phyloP scores from a whole-genome alignment of 352 stramenopile genomes.

The Globisporangium nodosum region DNA sequence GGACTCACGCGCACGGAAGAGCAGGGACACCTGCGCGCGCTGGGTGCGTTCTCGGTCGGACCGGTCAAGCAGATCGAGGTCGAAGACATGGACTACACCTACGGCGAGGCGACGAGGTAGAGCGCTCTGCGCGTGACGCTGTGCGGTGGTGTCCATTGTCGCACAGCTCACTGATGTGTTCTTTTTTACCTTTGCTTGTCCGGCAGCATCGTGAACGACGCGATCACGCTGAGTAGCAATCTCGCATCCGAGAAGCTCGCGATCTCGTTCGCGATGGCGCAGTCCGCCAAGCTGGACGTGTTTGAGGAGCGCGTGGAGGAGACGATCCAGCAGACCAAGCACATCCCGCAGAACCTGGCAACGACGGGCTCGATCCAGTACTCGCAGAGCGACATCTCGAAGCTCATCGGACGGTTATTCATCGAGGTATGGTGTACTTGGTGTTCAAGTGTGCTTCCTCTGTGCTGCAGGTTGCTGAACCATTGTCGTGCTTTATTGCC shows the following conservation, averaged over 20 bases:
- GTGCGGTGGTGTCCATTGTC: too few relatives aligned
- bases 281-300: constrained; percentile 91
- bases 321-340: constrained; percentile 82
- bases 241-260: constrained; percentile 88
- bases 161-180: too few relatives aligned
- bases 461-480: not conserved
- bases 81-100: constrained; percentile 89
- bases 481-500: not conserved
- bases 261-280: constrained; percentile 90
- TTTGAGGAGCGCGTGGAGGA: constrained; percentile 90
- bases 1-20: constrained; percentile 79
- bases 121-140: not conserved
- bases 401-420: constrained; percentile 88
- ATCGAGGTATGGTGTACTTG: constrained; percentile 38
- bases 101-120: constrained; percentile 53
- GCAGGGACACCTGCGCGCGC: constrained; percentile 58
- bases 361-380: constrained; percentile 88
- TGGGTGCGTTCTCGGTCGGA: constrained; percentile 56
- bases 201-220: constrained; percentile 65
- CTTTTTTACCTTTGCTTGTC: too few relatives aligned
- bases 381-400: constrained; percentile 87
- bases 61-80: constrained; percentile 81
- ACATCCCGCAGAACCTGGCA: constrained; percentile 88
- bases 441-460: constrained; percentile 7
- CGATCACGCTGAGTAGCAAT: constrained; percentile 77